Evolutionary conservation across 179 eudicot genomes (phyloP).

Genomic region (Silene noctiflora): DNA sequence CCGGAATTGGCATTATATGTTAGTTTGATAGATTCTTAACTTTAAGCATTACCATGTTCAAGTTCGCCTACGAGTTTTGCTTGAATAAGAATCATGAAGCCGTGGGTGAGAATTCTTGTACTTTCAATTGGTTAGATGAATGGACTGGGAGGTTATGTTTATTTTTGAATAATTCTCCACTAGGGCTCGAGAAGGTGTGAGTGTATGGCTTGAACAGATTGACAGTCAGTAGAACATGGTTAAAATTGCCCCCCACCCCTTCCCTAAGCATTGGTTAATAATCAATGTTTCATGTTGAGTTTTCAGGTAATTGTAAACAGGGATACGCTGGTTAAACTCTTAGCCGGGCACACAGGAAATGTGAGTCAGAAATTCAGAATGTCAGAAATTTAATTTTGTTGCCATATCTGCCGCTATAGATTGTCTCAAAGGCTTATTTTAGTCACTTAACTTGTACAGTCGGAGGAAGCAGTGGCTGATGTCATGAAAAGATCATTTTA

Average conservation of each 20-base stretch:
- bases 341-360: slow-evolving; percentile 85
- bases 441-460: slow-evolving; percentile 38
- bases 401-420: not conserved
- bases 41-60: not conserved
- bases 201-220: not conserved
- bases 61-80: no score
- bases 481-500: slow-evolving; percentile 57
- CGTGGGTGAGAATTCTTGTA: no score
- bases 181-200: not conserved
- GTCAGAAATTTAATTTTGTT: slow-evolving; percentile 24
- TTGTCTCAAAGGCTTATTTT: slow-evolving; percentile 1
- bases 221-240: not conserved
- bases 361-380: slow-evolving; percentile 60
- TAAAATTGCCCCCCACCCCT: not conserved
- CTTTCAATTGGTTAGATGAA: no score
- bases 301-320: slow-evolving; percentile 64
- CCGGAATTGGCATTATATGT: not conserved
- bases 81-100: no score
- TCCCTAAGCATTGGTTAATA: no score
- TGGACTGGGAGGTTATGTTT: no score
- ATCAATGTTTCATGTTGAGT: not conserved
- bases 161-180: no score
- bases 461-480: slow-evolving; percentile 59
- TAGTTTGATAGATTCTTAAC: not conserved
- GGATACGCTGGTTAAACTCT: slow-evolving; percentile 53